Conservation (phyloP, 1,284 basidiomycete genomes). For the Psilocybe mexicana region DNA sequence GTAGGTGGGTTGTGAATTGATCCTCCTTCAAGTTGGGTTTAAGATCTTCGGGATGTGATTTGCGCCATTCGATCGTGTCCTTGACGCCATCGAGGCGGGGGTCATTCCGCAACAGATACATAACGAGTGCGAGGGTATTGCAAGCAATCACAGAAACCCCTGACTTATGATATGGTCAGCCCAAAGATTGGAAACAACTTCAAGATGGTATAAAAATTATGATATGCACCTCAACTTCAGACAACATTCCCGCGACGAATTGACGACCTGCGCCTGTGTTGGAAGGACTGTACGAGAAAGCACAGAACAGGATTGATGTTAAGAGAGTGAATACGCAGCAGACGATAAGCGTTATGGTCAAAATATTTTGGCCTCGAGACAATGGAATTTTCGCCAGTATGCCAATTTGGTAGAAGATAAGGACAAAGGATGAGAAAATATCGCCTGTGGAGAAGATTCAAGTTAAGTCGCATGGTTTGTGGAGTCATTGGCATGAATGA, state of each 20-base stretch:
- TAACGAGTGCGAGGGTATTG: constrained; percentile 3
- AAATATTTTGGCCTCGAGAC: constrained; percentile 7
- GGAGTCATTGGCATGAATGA: not conserved
- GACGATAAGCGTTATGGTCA: constrained; percentile 1
- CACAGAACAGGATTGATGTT: constrained; percentile 1
- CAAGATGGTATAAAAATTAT: not conserved
- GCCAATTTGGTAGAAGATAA: constrained; percentile 1
- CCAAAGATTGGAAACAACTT: not conserved
- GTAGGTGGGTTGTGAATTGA: not conserved
- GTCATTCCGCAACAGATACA: constrained; percentile 3
- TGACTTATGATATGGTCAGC: not conserved
- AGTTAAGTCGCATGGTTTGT: not conserved
- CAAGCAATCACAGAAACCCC: constrained; percentile 3
- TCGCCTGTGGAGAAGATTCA: constrained; percentile 1
- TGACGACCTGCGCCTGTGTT: constrained; percentile 7
- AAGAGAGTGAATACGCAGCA: not conserved
- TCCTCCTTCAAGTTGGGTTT: not conserved
- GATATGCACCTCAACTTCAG: constrained; percentile 6
- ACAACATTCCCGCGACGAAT: constrained; percentile 10
- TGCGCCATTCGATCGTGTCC: constrained; percentile 9
- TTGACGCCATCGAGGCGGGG: constrained; percentile 1
- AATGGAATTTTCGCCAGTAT: constrained; percentile 4
- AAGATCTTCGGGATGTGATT: not conserved
- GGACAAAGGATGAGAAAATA: not conserved
- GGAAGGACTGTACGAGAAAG: constrained; percentile 1